Conservation (phyloP, 2,329 filamentous ascomycete genomes). For the Alternaria ethzedia region DNA sequence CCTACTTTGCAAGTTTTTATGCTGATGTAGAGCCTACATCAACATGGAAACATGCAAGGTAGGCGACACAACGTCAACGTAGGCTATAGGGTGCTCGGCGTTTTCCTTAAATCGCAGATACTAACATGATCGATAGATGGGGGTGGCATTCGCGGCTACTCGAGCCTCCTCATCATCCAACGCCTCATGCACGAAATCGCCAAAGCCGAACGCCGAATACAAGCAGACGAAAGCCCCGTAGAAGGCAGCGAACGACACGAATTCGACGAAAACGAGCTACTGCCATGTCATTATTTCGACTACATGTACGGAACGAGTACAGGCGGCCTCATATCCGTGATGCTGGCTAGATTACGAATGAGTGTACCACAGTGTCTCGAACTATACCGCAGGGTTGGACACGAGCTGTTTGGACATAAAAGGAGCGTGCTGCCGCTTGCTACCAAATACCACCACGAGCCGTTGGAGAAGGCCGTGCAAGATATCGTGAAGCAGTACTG, state of each 20-base stretch:
- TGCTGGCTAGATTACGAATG: conserved; percentile 59
- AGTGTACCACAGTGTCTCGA: conserved; percentile 56
- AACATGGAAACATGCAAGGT: no score
- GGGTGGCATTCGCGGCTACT: conserved; percentile 60
- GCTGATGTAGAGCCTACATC: no score
- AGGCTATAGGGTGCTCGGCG: no score
- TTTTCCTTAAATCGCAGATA: not conserved
- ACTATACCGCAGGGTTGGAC: conserved; percentile 55
- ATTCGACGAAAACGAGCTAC: conserved; percentile 52
- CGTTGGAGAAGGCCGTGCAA: conserved; percentile 56
- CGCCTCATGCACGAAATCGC: conserved; percentile 58
- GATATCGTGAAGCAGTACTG: conserved; percentile 55
- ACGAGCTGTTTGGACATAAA: conserved; percentile 56
- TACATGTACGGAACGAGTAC: conserved; percentile 61
- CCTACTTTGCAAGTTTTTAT: no score
- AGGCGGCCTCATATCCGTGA: conserved; percentile 59
- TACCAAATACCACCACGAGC: conserved; percentile 59
- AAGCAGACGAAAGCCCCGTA: conserved; percentile 52
- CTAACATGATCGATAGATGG: conserved; percentile 48
- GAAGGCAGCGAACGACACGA: conserved; percentile 29
- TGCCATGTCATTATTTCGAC: conserved; percentile 61
- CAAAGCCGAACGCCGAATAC: conserved; percentile 51
- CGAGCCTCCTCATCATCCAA: conserved; percentile 57
- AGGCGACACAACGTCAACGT: no score
- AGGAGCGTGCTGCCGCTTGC: conserved; percentile 54